Percentiles rank a stretch among this genome's conserved stretches.
These are phyloP conservation scores for Flaveria bidentis DNA, from an alignment of 129 eudicot species.

Conservation along the genomic window DNA sequence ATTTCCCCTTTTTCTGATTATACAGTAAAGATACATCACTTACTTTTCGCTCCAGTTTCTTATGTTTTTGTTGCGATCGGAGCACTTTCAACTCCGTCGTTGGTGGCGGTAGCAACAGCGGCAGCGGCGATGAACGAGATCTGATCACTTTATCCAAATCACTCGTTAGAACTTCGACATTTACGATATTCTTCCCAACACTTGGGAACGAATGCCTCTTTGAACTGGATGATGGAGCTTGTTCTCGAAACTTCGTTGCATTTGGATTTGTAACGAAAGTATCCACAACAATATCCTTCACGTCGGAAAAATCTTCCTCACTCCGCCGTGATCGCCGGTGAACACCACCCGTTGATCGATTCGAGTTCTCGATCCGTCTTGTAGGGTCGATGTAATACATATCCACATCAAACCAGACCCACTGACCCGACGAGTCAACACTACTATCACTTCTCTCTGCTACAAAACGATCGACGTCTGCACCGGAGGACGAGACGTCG, in stretches of 20 bases:
- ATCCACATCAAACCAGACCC: conserved; percentile 60
- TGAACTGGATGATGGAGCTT: conserved; percentile 8
- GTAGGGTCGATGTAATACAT: conserved; percentile 3
- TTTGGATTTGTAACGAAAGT: conserved; percentile 32
- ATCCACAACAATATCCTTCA: conserved; percentile 67
- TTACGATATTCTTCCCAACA: conserved; percentile 31
- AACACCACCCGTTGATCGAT: conserved; percentile 14
- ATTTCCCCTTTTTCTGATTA: conserved; percentile 51
- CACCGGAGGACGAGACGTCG: conserved; percentile 31
- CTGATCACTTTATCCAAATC: conserved; percentile 14
- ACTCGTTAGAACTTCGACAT: background rate
- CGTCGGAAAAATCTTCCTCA: conserved; percentile 32
- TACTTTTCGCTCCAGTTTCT: conserved; percentile 43
- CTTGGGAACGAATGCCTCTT: conserved; percentile 47
- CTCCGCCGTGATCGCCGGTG: conserved; percentile 21
- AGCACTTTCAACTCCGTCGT: conserved; percentile 26
- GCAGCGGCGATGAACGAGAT: conserved; percentile 16
- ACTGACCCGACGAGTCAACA: conserved; percentile 33
- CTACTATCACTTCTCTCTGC: background rate
- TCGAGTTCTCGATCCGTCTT: conserved; percentile 28
- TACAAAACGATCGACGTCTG: too few species aligned
- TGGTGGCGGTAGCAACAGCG: conserved; percentile 25
- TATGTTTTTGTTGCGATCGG: conserved; percentile 20
- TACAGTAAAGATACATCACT: conserved; percentile 66
- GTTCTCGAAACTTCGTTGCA: too few species aligned